Conservation (phyloP, 2,329 filamentous ascomycete species). For the Trichoderma atroviride region DNA sequence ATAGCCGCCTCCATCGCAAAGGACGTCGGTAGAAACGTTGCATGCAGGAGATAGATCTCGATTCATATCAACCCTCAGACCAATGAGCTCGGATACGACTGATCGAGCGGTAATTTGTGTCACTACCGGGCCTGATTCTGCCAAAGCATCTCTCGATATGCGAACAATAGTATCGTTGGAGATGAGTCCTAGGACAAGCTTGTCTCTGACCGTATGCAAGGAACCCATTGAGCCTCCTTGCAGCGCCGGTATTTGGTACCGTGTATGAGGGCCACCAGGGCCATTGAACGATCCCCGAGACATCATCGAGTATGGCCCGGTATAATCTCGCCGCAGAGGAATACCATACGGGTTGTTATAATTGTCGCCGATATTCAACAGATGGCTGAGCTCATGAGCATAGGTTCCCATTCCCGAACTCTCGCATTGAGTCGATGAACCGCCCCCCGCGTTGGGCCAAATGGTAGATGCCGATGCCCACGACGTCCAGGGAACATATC, state of each 20-base stretch:
- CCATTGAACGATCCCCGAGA: conserved; percentile 56
- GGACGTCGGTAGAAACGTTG: conserved; percentile 44
- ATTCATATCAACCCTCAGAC: conserved; percentile 51
- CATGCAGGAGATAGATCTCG: conserved; percentile 50
- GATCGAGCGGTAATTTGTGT: conserved; percentile 52
- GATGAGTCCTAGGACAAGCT: conserved; percentile 54
- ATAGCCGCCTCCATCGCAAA: conserved; percentile 56
- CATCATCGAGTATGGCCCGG: conserved; percentile 57
- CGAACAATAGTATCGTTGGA: conserved; percentile 47
- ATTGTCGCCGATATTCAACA: conserved; percentile 57
- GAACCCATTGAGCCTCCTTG: conserved; percentile 54
- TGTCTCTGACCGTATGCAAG: conserved; percentile 56
- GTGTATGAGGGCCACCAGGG: conserved; percentile 55
- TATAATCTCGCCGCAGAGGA: conserved; percentile 51
- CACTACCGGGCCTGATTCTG: conserved; percentile 47
- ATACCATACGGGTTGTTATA: conserved; percentile 57
- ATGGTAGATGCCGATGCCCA: conserved; percentile 55
- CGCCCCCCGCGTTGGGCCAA: conserved; percentile 57
- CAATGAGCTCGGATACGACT: conserved; percentile 49
- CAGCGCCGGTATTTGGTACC: conserved; percentile 55
- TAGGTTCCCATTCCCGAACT: conserved; percentile 57
- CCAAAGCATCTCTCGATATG: conserved; percentile 48
- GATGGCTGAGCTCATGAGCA: conserved; percentile 56
- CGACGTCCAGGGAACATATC: conserved; percentile 57
- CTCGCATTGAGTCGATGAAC: conserved; percentile 57